Percentiles rank a stretch among this genome's conserved stretches.
phyloP scores from a whole-genome alignment of 1,139 yeast genomes.

The Meyerozyma carpophila region DNA sequence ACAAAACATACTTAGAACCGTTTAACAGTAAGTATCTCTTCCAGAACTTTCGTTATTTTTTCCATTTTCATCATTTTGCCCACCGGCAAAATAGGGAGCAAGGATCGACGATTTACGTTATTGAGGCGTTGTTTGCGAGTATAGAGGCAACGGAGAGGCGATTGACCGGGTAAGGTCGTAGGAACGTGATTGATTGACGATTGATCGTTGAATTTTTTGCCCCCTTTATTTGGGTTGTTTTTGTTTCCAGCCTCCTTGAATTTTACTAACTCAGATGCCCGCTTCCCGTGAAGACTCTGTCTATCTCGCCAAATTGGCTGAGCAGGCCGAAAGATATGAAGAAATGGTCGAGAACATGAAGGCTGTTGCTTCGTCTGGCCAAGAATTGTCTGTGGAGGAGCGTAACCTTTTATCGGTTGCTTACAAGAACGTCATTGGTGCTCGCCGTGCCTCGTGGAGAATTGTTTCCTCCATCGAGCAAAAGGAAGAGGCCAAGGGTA shows the following conservation, averaged over 20 bases:
- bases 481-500: slow-evolving; percentile 95
- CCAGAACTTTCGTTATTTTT: not conserved
- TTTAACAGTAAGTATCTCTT: not conserved
- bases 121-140: not conserved
- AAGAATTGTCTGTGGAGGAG: slow-evolving; percentile 95
- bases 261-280: slow-evolving; percentile 45
- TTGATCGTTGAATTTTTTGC: not conserved
- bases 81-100: not conserved
- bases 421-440: slow-evolving; percentile 97
- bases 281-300: slow-evolving; percentile 97
- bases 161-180: not conserved
- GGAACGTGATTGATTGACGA: not conserved
- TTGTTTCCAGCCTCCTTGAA: not conserved
- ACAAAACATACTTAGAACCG: not conserved
- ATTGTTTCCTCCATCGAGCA: slow-evolving; percentile 96
- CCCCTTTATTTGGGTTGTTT: not conserved
- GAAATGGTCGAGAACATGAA: slow-evolving; percentile 99
- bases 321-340: slow-evolving; percentile 99
- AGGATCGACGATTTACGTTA: not conserved
- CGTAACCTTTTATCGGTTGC: slow-evolving; percentile 96
- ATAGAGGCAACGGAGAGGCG: not conserved
- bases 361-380: slow-evolving; percentile 93
- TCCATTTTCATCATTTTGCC: not conserved
- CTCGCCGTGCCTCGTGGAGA: slow-evolving; percentile 99
- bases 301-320: slow-evolving; percentile 97